These are phyloP conservation scores for Mesembryanthemum crystallinum DNA, from an alignment of 148 eudicot genomes.

Conservation along the genomic window DNA sequence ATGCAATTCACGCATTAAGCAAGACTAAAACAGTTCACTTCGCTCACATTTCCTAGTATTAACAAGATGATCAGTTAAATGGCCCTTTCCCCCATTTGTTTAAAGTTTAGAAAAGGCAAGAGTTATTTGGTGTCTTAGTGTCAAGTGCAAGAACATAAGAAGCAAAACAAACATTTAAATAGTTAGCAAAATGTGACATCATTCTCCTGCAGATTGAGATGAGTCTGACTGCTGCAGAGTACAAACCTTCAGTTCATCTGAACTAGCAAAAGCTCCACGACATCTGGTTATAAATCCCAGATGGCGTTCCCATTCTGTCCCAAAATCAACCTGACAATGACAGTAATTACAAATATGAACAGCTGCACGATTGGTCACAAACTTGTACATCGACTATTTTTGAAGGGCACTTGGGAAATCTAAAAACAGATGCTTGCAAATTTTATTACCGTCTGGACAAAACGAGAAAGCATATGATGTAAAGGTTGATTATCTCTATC, in stretches of 20 bases:
- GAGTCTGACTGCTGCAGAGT: neutral
- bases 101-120: neutral
- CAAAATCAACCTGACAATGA: constrained; percentile 61
- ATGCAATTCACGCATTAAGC: neutral
- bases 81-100: neutral
- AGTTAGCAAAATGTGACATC: neutral
- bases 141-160: neutral
- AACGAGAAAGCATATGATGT: constrained; percentile 48
- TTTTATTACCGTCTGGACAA: constrained; percentile 54
- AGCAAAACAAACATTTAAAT: neutral
- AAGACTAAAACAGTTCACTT: neutral
- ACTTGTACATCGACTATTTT: neutral
- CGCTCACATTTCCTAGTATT: neutral
- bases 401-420: neutral
- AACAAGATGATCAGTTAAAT: neutral
- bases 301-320: constrained; percentile 46
- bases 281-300: constrained; percentile 62
- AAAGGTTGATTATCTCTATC: constrained; percentile 51
- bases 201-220: neutral
- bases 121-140: neutral
- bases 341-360: neutral
- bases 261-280: constrained; percentile 60
- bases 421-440: neutral
- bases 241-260: constrained; percentile 60
- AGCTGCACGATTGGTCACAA: neutral